A percentile compares a stretch with the other conserved stretches of the same genome.
These are phyloP conservation scores for Aspergillus leporis DNA, from an alignment of 495 filamentous ascomycete species.

Conservation along the genomic window DNA sequence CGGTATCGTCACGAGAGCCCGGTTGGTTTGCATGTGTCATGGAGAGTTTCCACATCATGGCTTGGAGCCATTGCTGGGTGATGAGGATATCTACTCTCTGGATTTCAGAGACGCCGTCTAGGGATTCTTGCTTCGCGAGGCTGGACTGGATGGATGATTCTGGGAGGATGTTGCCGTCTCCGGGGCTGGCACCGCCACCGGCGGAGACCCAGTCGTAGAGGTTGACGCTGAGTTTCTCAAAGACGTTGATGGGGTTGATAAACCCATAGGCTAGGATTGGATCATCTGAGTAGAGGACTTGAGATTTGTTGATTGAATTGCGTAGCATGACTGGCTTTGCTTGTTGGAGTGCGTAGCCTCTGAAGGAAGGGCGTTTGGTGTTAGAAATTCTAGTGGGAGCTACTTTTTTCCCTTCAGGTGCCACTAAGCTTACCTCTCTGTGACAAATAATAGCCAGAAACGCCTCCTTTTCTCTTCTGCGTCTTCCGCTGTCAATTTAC, in stretches of 20 bases:
- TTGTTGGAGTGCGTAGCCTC: constrained; percentile 52
- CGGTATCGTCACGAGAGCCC: constrained; percentile 41
- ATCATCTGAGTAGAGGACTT: constrained; percentile 48
- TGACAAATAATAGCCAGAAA: constrained; percentile 66
- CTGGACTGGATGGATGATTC: constrained; percentile 41
- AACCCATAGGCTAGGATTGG: constrained; percentile 51
- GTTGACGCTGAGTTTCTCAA: constrained; percentile 45
- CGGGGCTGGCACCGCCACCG: constrained; percentile 22
- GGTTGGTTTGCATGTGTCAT: constrained; percentile 55
- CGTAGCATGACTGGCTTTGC: constrained; percentile 55
- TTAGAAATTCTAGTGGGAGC: no score
- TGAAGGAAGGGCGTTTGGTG: no score
- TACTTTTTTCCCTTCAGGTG: no score
- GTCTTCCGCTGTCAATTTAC: constrained; percentile 43
- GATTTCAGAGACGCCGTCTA: constrained; percentile 52
- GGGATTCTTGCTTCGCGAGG: constrained; percentile 37
- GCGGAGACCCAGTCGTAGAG: constrained; percentile 47
- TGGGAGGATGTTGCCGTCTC: constrained; percentile 39
- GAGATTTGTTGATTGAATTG: constrained; percentile 49
- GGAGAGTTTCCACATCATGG: constrained; percentile 62
- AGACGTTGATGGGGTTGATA: constrained; percentile 55
- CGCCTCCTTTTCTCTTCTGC: constrained; percentile 54
- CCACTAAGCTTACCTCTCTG: constrained; percentile 59
- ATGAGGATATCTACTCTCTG: constrained; percentile 63
- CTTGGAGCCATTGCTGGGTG: constrained; percentile 63